A percentile compares a stretch with the other conserved stretches of the same genome.
These are phyloP conservation scores for Aspergillus transmontanensis DNA, from an alignment of 2,329 filamentous ascomycete species.

Conservation along the genomic window DNA sequence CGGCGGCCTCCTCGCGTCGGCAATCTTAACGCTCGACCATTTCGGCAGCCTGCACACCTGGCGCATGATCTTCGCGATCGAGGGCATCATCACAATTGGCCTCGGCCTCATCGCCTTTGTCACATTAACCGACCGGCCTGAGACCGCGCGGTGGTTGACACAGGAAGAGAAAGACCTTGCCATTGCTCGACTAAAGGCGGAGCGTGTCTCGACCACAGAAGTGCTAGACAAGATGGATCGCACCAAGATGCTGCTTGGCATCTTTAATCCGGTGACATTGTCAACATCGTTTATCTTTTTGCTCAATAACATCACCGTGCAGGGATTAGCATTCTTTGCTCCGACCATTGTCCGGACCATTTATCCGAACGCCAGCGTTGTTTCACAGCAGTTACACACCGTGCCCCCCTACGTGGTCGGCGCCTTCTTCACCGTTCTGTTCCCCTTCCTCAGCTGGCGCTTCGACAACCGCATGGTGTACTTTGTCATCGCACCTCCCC, in stretches of 20 bases:
- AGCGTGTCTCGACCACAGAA: constrained; percentile 64
- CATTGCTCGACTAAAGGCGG: constrained; percentile 68
- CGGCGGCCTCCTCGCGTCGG: constrained; percentile 65
- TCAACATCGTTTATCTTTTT: constrained; percentile 62
- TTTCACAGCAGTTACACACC: constrained; percentile 69
- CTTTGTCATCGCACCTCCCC: constrained; percentile 61
- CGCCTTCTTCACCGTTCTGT: constrained; percentile 64
- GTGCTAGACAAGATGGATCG: constrained; percentile 66
- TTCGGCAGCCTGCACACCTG: constrained; percentile 62
- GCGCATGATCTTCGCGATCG: constrained; percentile 74
- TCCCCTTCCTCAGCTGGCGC: constrained; percentile 65
- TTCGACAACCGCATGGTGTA: constrained; percentile 63
- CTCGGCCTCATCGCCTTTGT: constrained; percentile 63
- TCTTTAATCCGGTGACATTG: constrained; percentile 65
- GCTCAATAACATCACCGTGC: constrained; percentile 70
- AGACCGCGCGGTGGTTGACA: constrained; percentile 67
- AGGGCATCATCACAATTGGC: constrained; percentile 65
- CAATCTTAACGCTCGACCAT: constrained; percentile 62
- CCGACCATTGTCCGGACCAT: constrained; percentile 72
- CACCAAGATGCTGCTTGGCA: constrained; percentile 62
- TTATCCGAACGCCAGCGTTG: constrained; percentile 59
- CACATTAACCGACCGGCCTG: constrained; percentile 69
- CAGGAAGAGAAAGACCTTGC: constrained; percentile 68
- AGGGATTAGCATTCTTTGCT: constrained; percentile 69
- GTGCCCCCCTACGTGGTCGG: constrained; percentile 72